phyloP scores from a whole-genome alignment of 441 rosid genomes.

The Pelargonium cotyledonis region DNA sequence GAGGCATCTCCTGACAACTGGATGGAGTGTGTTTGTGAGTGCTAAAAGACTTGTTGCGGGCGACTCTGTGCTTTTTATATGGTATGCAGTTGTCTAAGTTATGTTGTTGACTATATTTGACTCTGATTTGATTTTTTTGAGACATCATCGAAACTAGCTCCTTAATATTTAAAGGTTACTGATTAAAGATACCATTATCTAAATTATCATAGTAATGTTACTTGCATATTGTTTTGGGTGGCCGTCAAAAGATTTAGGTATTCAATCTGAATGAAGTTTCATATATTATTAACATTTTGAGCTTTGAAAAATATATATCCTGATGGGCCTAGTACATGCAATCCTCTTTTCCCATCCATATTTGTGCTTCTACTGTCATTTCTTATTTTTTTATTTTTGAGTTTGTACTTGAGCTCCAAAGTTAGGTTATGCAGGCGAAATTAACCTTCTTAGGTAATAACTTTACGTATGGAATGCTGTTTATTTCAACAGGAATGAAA shows the following conservation, averaged over 20 bases:
- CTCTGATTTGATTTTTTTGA: neutral
- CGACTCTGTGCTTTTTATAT: conserved; percentile 92
- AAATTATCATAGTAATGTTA: neutral
- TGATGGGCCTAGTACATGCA: neutral
- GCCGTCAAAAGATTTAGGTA: neutral
- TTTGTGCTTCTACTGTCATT: too few species aligned
- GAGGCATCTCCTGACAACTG: conserved; percentile 97
- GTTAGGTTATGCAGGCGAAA: neutral
- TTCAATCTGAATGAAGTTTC: neutral
- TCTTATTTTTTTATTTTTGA: neutral
- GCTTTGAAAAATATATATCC: too few species aligned
- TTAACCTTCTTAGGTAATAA: neutral
- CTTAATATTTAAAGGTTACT: neutral
- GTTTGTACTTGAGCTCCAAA: neutral
- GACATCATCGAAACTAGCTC: neutral
- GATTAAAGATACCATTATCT: neutral
- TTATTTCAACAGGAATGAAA: conserved; percentile 65
- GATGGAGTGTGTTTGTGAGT: conserved; percentile 98
- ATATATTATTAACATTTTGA: too few species aligned
- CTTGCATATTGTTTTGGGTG: neutral
- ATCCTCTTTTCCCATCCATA: neutral
- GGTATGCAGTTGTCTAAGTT: conserved; percentile 39
- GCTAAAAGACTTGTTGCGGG: conserved; percentile 97
- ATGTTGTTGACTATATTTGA: neutral
- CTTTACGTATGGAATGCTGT: neutral